Percentiles rank a stretch among this genome's conserved stretches.
Evolutionary conservation across 352 stramenopile species (phyloP).

Genomic region (Pythium oligandrum): DNA sequence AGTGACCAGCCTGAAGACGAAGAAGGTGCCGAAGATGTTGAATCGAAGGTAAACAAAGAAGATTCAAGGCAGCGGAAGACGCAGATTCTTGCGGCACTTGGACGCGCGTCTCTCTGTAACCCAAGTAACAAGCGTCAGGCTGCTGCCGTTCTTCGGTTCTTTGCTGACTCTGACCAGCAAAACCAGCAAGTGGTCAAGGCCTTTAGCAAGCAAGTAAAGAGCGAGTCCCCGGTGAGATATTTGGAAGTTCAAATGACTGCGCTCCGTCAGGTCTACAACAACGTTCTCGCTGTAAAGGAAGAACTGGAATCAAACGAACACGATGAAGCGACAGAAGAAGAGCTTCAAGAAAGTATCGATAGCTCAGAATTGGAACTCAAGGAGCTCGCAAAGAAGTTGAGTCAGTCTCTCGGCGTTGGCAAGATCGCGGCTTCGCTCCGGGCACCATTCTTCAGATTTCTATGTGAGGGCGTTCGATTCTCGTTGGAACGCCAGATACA

Average conservation of each 20-base stretch:
- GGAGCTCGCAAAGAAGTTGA: conserved; percentile 76
- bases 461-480: conserved; percentile 78
- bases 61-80: conserved; percentile 42
- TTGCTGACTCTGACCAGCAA: conserved; percentile 45
- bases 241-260: conserved; percentile 87
- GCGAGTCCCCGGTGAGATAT: conserved; percentile 69
- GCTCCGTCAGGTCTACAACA: conserved; percentile 62
- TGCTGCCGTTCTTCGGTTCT: conserved; percentile 59
- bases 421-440: conserved; percentile 61
- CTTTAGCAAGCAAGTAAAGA: conserved; percentile 78
- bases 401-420: conserved; percentile 73
- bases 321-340: conserved; percentile 34
- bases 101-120: conserved; percentile 71
- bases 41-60: conserved; percentile 17
- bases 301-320: conserved; percentile 33
- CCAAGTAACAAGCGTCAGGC: conserved; percentile 79
- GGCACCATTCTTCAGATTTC: conserved; percentile 74
- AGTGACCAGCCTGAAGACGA: conserved; percentile 50
- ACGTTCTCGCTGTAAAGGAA: conserved; percentile 60
- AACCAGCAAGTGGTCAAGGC: conserved; percentile 70
- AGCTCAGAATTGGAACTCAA: conserved; percentile 47
- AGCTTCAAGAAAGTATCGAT: conserved; percentile 51
- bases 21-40: conserved; percentile 16
- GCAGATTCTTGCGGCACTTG: conserved; percentile 66
- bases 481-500: conserved; percentile 48